Evolutionary conservation across 768 basidiomycete species (phyloP).

Genomic region (Mycena capillaripes): DNA sequence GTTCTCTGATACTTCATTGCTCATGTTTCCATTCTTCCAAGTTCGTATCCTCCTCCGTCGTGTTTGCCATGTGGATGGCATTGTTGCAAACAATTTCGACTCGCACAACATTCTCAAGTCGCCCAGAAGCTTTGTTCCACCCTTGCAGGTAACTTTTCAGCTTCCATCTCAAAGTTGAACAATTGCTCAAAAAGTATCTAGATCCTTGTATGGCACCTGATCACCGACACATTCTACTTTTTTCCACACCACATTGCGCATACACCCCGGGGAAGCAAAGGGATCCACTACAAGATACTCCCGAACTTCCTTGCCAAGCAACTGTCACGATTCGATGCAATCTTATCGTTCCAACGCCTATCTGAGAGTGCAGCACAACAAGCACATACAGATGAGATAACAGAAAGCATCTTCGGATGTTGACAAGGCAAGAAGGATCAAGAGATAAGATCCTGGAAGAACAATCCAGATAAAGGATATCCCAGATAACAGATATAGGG

Average conservation of each 20-base stretch:
- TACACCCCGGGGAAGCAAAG: slow-evolving; percentile 19
- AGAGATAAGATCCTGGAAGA: no score
- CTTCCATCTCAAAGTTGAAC: neutral
- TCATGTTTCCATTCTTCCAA: neutral
- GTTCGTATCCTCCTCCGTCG: slow-evolving; percentile 5
- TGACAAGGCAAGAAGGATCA: no score
- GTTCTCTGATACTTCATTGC: no score
- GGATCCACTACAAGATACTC: slow-evolving; percentile 25
- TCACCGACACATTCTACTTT: slow-evolving; percentile 23
- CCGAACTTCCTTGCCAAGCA: slow-evolving; percentile 6
- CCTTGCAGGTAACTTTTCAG: slow-evolving; percentile 8
- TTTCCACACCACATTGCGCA: slow-evolving; percentile 26
- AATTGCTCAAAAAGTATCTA: neutral
- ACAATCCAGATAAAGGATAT: no score
- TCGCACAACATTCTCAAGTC: slow-evolving; percentile 13
- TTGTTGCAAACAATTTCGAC: slow-evolving; percentile 25
- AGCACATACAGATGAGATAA: no score
- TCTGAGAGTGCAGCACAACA: no score
- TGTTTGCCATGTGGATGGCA: no score
- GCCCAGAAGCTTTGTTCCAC: slow-evolving; percentile 19
- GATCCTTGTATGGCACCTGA: slow-evolving; percentile 21
- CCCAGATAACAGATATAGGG: no score
- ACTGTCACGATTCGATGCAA: no score
- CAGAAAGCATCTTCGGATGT: no score
- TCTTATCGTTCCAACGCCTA: no score